Conservation (phyloP, 805 yeast genomes). For the Naumovozyma dairenensis region DNA sequence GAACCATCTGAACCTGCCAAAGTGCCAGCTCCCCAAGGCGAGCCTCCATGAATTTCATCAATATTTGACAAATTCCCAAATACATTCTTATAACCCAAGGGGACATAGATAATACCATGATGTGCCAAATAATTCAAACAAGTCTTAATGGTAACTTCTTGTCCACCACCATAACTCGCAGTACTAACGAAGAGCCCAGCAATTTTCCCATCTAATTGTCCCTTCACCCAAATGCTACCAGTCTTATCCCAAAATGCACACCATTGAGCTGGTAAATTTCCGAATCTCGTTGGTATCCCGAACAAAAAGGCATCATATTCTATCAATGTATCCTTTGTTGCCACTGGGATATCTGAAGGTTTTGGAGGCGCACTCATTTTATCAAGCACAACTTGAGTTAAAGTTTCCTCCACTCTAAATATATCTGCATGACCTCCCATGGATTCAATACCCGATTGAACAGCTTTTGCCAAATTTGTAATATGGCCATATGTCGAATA, state of each 20-base stretch:
- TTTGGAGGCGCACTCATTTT: constrained; percentile 59
- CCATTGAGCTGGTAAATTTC: constrained; percentile 69
- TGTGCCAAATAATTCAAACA: constrained; percentile 53
- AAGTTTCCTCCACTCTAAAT: constrained; percentile 70
- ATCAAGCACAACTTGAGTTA: constrained; percentile 46
- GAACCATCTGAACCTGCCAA: constrained; percentile 69
- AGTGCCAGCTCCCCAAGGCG: constrained; percentile 84
- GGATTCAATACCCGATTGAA: constrained; percentile 55
- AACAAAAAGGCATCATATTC: constrained; percentile 66
- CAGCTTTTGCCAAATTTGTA: constrained; percentile 53
- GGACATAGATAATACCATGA: constrained; percentile 70
- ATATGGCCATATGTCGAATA: constrained; percentile 80
- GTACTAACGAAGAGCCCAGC: constrained; percentile 66
- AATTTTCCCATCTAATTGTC: constrained; percentile 61
- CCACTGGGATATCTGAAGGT: constrained; percentile 44
- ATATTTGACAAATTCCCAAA: constrained; percentile 47
- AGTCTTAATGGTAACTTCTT: constrained; percentile 57
- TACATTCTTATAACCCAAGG: constrained; percentile 59
- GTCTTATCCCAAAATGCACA: constrained; percentile 67
- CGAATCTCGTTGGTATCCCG: constrained; percentile 76
- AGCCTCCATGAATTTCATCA: constrained; percentile 67
- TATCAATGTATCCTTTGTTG: constrained; percentile 44
- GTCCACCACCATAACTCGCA: constrained; percentile 71
- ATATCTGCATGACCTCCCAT: constrained; percentile 63
- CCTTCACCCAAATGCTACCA: constrained; percentile 66